Evolutionary conservation across 1,284 basidiomycete species (phyloP).

Genomic region (Melampsora americana): DNA sequence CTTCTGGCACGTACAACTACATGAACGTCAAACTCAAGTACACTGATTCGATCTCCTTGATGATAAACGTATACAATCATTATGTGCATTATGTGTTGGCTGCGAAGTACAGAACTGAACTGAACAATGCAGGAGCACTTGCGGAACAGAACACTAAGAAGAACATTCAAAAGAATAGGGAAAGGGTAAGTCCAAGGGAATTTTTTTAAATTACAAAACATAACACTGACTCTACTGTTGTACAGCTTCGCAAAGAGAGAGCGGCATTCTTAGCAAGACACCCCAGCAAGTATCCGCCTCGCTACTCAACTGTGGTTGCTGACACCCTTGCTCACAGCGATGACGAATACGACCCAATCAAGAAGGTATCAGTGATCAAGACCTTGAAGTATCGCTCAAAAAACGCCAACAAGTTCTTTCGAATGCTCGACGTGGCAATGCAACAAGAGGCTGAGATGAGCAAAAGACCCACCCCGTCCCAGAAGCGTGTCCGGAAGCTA

Average conservation of each 20-base stretch:
- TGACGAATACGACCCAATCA: slow-evolving; percentile 3
- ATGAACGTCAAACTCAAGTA: not conserved
- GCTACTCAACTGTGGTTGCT: not conserved
- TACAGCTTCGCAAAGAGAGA: not conserved
- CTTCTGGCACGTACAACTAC: slow-evolving; percentile 2
- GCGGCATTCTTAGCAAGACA: not conserved
- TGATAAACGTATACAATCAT: not conserved
- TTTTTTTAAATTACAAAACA: not conserved
- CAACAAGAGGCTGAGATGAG: not conserved
- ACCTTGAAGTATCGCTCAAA: slow-evolving; percentile 12
- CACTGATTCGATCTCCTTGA: not conserved
- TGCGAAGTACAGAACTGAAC: not conserved
- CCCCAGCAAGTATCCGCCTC: not conserved
- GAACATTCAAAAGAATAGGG: not conserved
- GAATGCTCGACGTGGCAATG: not conserved
- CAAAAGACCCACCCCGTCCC: not conserved
- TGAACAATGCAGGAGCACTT: slow-evolving; percentile 11
- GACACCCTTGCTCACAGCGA: slow-evolving; percentile 12
- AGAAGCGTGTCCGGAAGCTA: slow-evolving; percentile 2
- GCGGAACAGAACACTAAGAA: slow-evolving; percentile 4
- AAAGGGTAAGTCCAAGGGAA: not conserved
- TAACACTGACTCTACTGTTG: no score
- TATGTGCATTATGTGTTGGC: slow-evolving; percentile 9
- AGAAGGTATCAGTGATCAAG: slow-evolving; percentile 1
- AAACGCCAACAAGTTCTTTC: slow-evolving; percentile 29